phyloP scores from a whole-genome alignment of 179 eudicot species.

The Patellifolia procumbens region DNA sequence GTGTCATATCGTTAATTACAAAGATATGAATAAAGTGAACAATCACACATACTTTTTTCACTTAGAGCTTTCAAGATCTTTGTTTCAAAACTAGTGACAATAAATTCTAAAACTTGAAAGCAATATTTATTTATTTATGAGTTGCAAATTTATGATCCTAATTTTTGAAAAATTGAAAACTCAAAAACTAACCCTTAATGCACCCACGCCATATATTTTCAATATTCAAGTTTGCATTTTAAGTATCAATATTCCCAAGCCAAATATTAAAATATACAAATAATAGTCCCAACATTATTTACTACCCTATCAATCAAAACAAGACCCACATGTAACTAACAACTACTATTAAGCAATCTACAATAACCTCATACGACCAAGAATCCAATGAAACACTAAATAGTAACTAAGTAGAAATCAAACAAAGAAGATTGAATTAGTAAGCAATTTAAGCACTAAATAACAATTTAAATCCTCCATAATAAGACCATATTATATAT shows the following conservation, averaged over 20 bases:
- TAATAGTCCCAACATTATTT: not conserved
- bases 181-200: too few species aligned
- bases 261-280: not conserved
- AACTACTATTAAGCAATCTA: not conserved
- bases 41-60: too few species aligned
- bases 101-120: too few species aligned
- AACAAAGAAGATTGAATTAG: not conserved
- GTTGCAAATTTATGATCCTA: too few species aligned
- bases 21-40: too few species aligned
- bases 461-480: not conserved
- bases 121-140: too few species aligned
- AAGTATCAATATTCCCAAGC: not conserved
- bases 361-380: not conserved
- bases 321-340: conserved; percentile 4
- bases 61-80: too few species aligned
- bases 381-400: conserved; percentile 12
- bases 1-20: too few species aligned
- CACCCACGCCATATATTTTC: not conserved
- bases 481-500: not conserved
- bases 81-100: too few species aligned
- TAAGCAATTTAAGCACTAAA: not conserved
- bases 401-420: not conserved
- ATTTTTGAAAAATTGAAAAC: too few species aligned
- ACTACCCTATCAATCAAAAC: not conserved
- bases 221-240: not conserved